Conservation (phyloP, 1,139 yeast genomes). For the Sugiyamaella castrensis region DNA sequence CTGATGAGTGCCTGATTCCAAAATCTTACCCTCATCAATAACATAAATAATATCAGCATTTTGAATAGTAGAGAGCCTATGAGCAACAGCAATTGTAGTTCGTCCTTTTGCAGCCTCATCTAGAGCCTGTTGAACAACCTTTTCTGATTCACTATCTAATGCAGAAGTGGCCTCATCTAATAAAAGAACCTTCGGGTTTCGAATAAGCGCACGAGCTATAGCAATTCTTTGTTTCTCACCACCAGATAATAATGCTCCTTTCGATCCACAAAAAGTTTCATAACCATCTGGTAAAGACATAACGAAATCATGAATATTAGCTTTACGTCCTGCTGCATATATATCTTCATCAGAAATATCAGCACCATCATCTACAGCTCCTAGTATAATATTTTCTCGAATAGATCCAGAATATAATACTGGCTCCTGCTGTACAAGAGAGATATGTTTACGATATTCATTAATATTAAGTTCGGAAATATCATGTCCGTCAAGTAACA, state of each 20-base stretch:
- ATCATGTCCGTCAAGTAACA: slow-evolving; percentile 67
- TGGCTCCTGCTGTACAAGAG: slow-evolving; percentile 86
- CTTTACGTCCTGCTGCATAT: slow-evolving; percentile 65
- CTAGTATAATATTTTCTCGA: slow-evolving; percentile 77
- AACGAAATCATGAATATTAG: slow-evolving; percentile 79
- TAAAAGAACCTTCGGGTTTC: slow-evolving; percentile 62
- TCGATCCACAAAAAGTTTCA: slow-evolving; percentile 78
- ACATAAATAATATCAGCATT: slow-evolving; percentile 92
- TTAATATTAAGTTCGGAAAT: slow-evolving; percentile 68
- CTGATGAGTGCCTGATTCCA: slow-evolving; percentile 61
- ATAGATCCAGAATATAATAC: slow-evolving; percentile 83
- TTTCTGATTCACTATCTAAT: slow-evolving; percentile 75
- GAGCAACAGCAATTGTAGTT: slow-evolving; percentile 89
- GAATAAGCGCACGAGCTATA: slow-evolving; percentile 70
- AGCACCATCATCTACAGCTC: slow-evolving; percentile 51
- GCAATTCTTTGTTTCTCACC: slow-evolving; percentile 84
- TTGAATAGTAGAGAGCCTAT: slow-evolving; percentile 83
- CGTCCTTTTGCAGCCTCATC: slow-evolving; percentile 61
- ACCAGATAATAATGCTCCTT: slow-evolving; percentile 77
- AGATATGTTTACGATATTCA: slow-evolving; percentile 66
- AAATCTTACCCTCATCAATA: slow-evolving; percentile 63
- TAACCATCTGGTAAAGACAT: slow-evolving; percentile 76
- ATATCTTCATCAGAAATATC: slow-evolving; percentile 61
- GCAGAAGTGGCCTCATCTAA: slow-evolving; percentile 83
- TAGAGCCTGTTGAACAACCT: slow-evolving; percentile 64